Conservation (phyloP, 2,329 filamentous ascomycete genomes). For the Periglandula ipomoeae region DNA sequence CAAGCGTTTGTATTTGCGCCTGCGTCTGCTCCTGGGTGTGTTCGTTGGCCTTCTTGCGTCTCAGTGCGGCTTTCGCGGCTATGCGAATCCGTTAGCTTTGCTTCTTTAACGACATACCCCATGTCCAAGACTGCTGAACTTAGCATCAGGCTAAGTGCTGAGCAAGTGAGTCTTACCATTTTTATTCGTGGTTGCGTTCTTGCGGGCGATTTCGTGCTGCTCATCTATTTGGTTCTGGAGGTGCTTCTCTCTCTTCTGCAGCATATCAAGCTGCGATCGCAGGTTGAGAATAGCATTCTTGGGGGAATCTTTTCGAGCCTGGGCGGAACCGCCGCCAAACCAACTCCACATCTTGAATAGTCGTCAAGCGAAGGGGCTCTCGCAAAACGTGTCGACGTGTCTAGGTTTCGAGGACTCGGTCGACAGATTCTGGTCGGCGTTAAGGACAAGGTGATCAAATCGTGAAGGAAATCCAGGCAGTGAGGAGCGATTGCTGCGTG, state of each 20-base stretch:
- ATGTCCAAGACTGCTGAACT: conserved; percentile 1
- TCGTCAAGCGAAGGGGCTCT: background rate
- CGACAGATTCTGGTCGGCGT: no score
- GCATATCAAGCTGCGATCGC: conserved; percentile 87
- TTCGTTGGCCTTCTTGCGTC: conserved; percentile 91
- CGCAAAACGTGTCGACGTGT: background rate
- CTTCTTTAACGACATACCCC: conserved; percentile 10
- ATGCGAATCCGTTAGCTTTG: conserved; percentile 14
- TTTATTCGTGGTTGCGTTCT: conserved; percentile 81
- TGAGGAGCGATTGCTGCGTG: background rate
- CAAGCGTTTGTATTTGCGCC: conserved; percentile 82
- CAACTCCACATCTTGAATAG: conserved; percentile 61
- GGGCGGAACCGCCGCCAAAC: conserved; percentile 77
- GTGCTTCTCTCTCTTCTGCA: conserved; percentile 92
- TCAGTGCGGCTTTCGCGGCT: conserved; percentile 85
- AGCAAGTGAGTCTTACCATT: conserved; percentile 53
- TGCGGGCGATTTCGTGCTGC: conserved; percentile 79
- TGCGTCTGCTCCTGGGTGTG: conserved; percentile 85
- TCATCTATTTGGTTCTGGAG: conserved; percentile 87
- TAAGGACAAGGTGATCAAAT: background rate
- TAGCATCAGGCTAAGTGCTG: background rate
- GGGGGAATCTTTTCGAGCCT: conserved; percentile 85
- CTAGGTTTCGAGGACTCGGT: background rate
- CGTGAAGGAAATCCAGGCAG: background rate
- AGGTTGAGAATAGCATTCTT: conserved; percentile 93